Conservation (phyloP, 306 rosid genomes). For the Acacia melanoxylon region DNA sequence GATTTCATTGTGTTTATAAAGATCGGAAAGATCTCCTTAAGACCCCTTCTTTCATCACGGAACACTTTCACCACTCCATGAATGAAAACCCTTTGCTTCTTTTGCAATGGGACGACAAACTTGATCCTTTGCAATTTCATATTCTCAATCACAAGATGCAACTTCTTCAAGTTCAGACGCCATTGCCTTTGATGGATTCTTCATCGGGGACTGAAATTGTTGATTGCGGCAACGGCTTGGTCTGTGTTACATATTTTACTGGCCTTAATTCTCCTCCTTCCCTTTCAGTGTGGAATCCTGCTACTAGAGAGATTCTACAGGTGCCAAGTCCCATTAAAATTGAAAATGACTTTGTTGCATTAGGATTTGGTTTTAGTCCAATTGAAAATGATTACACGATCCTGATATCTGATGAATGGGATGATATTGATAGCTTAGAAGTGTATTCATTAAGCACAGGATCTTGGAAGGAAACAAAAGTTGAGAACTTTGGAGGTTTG, state of each 20-base stretch:
- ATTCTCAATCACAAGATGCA: neutral
- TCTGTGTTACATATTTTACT: neutral
- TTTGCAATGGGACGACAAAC: neutral
- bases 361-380: neutral
- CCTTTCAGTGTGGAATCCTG: neutral
- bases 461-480: neutral
- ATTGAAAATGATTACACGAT: neutral
- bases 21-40: neutral
- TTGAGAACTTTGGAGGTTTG: neutral
- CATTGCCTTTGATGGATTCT: neutral
- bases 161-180: neutral
- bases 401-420: neutral
- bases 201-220: fast-evolving
- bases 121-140: neutral
- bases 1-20: neutral
- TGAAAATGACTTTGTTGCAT: fast-evolving
- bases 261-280: neutral
- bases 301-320: neutral
- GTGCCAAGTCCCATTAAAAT: neutral
- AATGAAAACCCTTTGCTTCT: neutral
- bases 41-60: neutral
- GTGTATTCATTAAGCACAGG: neutral
- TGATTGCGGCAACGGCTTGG: neutral
- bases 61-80: neutral
- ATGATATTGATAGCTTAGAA: neutral